phyloP scores from a whole-genome alignment of 1,284 basidiomycete species.

The Leccinum angustisporum region DNA sequence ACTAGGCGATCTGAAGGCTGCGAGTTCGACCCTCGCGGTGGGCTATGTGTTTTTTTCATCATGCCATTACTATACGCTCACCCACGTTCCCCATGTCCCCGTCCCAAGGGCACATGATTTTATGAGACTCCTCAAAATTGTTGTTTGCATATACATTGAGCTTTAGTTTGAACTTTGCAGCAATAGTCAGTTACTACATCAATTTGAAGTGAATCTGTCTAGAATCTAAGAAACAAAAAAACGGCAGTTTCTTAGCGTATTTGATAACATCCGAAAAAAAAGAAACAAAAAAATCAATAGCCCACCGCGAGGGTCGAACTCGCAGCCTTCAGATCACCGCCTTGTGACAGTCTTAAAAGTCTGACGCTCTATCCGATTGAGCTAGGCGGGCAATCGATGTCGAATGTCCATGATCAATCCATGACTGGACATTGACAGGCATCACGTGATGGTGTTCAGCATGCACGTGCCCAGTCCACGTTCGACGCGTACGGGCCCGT shows the following conservation, averaged over 20 bases:
- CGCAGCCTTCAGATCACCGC: conserved; percentile 77
- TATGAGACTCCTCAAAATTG: too few relatives aligned
- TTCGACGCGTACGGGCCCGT: conserved; percentile 12
- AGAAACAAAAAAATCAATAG: conserved; percentile 38
- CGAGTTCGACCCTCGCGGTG: conserved; percentile 91
- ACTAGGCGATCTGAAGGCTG: conserved; percentile 74
- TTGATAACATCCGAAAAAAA: neutral
- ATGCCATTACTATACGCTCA: too few relatives aligned
- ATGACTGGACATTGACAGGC: neutral
- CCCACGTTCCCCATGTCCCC: too few relatives aligned
- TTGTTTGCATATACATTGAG: neutral
- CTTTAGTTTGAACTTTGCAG: neutral
- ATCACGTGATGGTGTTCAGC: conserved; percentile 19
- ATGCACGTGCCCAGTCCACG: conserved; percentile 14
- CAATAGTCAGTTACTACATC: neutral
- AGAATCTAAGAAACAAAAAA: too few relatives aligned
- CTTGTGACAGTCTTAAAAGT: conserved; percentile 38
- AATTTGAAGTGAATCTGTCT: neutral
- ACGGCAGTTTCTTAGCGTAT: too few relatives aligned
- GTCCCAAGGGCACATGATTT: neutral
- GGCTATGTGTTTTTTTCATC: conserved; percentile 46
- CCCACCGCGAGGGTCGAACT: conserved; percentile 92
- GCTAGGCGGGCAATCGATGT: conserved; percentile 61
- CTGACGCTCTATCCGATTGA: conserved; percentile 88
- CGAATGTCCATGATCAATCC: neutral